Base-by-base conservation (phyloP, 352 stramenopile species). In the Phytopythium boreale region DNA sequence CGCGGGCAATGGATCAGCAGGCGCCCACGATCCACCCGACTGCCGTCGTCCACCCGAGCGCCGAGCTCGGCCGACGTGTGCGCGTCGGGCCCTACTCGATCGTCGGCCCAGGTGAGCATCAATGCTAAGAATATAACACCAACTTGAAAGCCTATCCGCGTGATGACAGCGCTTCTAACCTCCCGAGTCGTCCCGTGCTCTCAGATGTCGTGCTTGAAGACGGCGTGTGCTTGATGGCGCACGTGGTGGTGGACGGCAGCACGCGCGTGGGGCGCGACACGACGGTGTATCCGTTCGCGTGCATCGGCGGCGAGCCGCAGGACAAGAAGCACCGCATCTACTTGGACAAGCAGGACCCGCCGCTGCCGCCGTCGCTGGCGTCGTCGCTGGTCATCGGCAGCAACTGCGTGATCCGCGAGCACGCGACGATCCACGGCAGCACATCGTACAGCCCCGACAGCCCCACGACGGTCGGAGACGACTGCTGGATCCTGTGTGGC, bases 341-440 rank as follows among this genome's bases (percentile, higher is more conserved):
- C 52, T 15, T 37, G 10, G 47, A 68, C 15, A 37, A 67, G 1
- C 56, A 37, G 15, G 52, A 58, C 11, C 49, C 37, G 3, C 49
- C 31, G 7, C 56, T 70, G 2, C 27, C 55, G 47, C 34, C 36
- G n/a, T 44, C 46, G 24, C 43, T 14, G 6, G 20, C 63, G 19
- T 72, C 73, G 39, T 74, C 79, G 36, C 69, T 93, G 4, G 69
- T 70, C 17, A 76, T 95, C 26, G 86, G 86, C 27, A 71, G 65
- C 46, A 80, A 92, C 69, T 93, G 84, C 70, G 70, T 91, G 51
- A 92, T 94, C 63, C 80, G 86, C 4, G 87, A 95, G 62, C 87
- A 93, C 65, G 87, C 89, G 22, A 95, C 87, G 19, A 85, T 95
- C 58, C 85, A 95, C 60, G 79, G 82, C 27, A 85, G 84, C 62